phyloP scores from a whole-genome alignment of 768 basidiomycete genomes.

The Cytidiella melzeri region DNA sequence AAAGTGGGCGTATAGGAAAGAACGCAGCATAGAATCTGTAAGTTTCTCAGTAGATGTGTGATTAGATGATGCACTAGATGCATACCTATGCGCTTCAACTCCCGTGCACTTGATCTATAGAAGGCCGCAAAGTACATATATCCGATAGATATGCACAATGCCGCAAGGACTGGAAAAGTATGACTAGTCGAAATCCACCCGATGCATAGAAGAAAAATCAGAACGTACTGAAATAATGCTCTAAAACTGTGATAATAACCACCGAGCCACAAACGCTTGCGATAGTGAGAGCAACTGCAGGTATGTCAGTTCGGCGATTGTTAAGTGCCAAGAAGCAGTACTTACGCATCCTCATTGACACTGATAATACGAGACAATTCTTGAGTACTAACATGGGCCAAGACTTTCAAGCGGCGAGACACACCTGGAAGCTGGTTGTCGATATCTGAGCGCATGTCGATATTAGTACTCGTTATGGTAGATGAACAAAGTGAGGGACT shows the following conservation, averaged over 20 bases:
- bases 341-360: conserved; percentile 53
- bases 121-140: conserved; percentile 64
- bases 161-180: conserved; percentile 45
- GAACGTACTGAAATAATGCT: conserved; percentile 54
- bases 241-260: conserved; percentile 50
- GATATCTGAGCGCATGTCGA: conserved; percentile 31
- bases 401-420: too few relatives aligned
- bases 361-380: conserved; percentile 29
- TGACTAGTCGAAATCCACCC: too few relatives aligned
- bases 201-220: too few relatives aligned
- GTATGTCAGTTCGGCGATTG: not conserved
- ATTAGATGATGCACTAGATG: not conserved
- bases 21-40: conserved; percentile 67
- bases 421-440: conserved; percentile 56
- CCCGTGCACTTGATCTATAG: conserved; percentile 66
- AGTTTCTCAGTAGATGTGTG: not conserved
- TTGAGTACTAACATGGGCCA: too few relatives aligned
- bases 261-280: conserved; percentile 46
- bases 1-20: conserved; percentile 71
- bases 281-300: conserved; percentile 43
- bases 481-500: conserved; percentile 9
- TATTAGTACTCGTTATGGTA: not conserved
- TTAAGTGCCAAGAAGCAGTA: conserved; percentile 10
- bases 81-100: conserved; percentile 54
- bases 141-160: conserved; percentile 44